These are phyloP conservation scores for Kodamaea suecica DNA, from an alignment of 1,139 yeast species.

Conservation along the genomic window DNA sequence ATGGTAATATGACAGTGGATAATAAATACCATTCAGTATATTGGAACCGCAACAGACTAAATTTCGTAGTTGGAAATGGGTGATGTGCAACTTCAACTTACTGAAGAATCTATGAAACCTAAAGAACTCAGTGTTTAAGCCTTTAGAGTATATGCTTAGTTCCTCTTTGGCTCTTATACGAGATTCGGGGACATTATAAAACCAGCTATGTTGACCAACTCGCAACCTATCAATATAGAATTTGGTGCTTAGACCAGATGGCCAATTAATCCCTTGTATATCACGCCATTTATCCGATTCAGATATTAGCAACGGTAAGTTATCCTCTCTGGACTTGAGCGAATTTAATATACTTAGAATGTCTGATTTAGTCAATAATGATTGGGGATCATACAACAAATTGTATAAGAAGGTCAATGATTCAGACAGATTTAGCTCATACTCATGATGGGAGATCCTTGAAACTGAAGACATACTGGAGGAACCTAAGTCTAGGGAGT, in stretches of 20 bases:
- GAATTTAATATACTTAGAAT: slow-evolving; percentile 35
- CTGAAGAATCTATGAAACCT: slow-evolving; percentile 43
- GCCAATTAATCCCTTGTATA: slow-evolving; percentile 41
- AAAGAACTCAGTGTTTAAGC: slow-evolving; percentile 30
- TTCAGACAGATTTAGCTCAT: slow-evolving; percentile 42
- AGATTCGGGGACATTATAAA: slow-evolving; percentile 37
- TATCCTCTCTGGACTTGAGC: slow-evolving; percentile 35
- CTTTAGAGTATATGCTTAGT: slow-evolving; percentile 26
- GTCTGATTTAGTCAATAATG: slow-evolving; percentile 34
- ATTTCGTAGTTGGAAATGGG: slow-evolving; percentile 58
- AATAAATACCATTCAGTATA: slow-evolving; percentile 36
- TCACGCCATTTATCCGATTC: slow-evolving; percentile 17
- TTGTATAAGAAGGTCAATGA: slow-evolving; percentile 41
- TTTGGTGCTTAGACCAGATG: slow-evolving; percentile 28
- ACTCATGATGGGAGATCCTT: slow-evolving; percentile 22
- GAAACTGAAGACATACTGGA: neutral
- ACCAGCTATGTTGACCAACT: slow-evolving; percentile 38
- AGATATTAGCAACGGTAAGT: slow-evolving; percentile 26
- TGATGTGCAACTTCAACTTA: slow-evolving; percentile 45
- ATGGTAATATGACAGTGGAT: slow-evolving; percentile 40
- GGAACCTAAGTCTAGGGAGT: neutral
- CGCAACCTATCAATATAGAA: slow-evolving; percentile 34
- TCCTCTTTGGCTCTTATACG: slow-evolving; percentile 26
- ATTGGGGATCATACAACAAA: slow-evolving; percentile 38
- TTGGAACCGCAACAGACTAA: slow-evolving; percentile 44